These are phyloP conservation scores for Syzygium syzygioides DNA, from an alignment of 441 rosid species.

Conservation along the genomic window DNA sequence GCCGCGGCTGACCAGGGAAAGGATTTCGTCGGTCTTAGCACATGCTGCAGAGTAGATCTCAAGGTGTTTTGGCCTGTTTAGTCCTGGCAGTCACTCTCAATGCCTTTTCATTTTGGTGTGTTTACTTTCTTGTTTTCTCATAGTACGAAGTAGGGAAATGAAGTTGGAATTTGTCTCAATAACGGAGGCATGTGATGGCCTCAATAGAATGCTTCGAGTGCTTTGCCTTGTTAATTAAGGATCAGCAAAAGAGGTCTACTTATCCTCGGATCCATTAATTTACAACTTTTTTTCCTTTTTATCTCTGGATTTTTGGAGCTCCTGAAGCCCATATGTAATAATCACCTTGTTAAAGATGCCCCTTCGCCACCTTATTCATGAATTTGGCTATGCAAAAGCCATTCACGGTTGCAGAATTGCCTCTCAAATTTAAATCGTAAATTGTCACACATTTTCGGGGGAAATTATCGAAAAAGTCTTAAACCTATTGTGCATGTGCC, in stretches of 20 bases:
- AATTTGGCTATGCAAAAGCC: not conserved
- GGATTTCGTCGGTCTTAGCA: not conserved
- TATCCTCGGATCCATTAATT: not conserved
- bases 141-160: not conserved
- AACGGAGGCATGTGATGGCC: not conserved
- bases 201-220: not conserved
- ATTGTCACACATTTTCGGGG: no score
- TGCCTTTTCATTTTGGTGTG: not conserved
- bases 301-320: not conserved
- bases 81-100: not conserved
- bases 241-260: not conserved
- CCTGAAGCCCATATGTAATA: not conserved
- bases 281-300: not conserved
- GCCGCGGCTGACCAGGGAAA: not conserved
- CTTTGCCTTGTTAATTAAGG: not conserved
- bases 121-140: not conserved
- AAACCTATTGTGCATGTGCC: no score
- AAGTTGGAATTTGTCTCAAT: not conserved
- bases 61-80: not conserved
- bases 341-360: not conserved
- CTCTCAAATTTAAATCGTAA: no score
- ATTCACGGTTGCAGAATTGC: not conserved
- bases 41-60: not conserved
- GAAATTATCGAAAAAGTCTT: no score
- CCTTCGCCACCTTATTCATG: not conserved